Evolutionary conservation across 2,329 filamentous ascomycete species (phyloP), one percentile per base, ranked within the genome.

Genomic region (Aureobasidium subglaciale): DNA sequence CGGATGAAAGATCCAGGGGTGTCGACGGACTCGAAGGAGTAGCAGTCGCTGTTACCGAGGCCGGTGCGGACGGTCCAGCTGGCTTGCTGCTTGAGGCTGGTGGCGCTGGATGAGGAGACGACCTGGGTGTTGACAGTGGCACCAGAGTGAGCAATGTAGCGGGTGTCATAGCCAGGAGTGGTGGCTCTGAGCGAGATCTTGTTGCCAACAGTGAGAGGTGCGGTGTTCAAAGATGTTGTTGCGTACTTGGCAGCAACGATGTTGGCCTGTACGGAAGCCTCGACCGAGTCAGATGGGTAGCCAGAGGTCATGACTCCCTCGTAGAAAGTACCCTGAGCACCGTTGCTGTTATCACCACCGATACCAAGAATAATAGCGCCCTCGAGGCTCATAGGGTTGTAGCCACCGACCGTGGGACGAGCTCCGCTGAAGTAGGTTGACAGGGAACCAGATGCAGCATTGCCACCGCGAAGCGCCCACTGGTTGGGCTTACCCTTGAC

Each of bases 341-440:
- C 63, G 61, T 72, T 70, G 63, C 79, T 83, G 69, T 83, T 86
- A 61, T 86, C 83, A 7, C 83, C 83, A n/a, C 83, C 83, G 54
- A 85, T 84, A n/a, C 83, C 83, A n/a, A 86, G 79, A 57, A 86
- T 76, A 41, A 86, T 83, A 56, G 82, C 78, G 11, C 83, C 83
- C 63, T 86, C 82, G 60, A 85, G 84, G 60, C 63, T 72, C 83
- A 86, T 86, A 0, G 72, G 69, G 64, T 83, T 78, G 68, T 85
- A 85, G 9, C 80, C 81, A 22, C 43, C 43, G 1, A 55, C 41
- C 6, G 56, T 72, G 4, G 83, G 83, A 3, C 83, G 78, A 1
- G 62, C 70, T 5, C 83, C 83, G 58, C 68, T 78, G 63, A 81
- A 86, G 68, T 76, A 85, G 0, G 82, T 85, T 2, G 78, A 76